A percentile compares a stretch with the other conserved stretches of the same genome.
Conservation (phyloP, 2,329 filamentous ascomycete species). For the Aurifilum marmelostoma region DNA sequence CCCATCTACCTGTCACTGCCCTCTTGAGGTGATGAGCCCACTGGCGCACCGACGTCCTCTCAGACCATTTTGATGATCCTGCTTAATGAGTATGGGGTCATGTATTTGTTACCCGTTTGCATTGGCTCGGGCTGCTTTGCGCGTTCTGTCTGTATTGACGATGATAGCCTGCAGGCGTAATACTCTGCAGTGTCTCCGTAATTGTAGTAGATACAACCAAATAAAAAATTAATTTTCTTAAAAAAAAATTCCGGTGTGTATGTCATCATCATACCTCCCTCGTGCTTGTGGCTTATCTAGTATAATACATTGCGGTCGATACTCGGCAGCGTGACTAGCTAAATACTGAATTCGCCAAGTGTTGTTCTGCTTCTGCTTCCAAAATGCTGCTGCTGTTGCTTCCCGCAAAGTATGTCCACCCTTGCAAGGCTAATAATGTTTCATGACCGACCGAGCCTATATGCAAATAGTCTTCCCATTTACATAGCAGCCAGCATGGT, state of each 20-base stretch:
- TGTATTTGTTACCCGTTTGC: background rate
- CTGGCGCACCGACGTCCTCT: background rate
- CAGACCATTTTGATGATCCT: background rate
- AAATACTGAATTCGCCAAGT: background rate
- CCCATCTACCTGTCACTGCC: background rate
- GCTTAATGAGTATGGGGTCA: conserved; percentile 1
- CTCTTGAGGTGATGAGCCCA: background rate
- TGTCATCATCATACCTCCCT: no score
- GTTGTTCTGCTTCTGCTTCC: background rate
- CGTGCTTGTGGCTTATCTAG: background rate
- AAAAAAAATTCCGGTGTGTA: no score
- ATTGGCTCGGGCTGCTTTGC: background rate
- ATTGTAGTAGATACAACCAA: background rate
- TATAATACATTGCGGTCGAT: no score
- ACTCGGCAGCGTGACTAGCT: no score
- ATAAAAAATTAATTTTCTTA: no score
- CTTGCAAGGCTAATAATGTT: no score
- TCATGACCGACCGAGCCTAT: background rate
- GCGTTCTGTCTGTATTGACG: background rate
- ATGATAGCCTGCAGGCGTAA: background rate
- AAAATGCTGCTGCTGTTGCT: background rate
- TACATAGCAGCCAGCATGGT: background rate
- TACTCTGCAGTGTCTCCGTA: background rate
- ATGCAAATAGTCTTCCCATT: background rate
- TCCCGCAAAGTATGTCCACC: background rate